Evolutionary conservation across 139 green algal species (phyloP), one percentile per base, ranked within the genome.

Genomic region (Limnomonas spitsbergensis): DNA sequence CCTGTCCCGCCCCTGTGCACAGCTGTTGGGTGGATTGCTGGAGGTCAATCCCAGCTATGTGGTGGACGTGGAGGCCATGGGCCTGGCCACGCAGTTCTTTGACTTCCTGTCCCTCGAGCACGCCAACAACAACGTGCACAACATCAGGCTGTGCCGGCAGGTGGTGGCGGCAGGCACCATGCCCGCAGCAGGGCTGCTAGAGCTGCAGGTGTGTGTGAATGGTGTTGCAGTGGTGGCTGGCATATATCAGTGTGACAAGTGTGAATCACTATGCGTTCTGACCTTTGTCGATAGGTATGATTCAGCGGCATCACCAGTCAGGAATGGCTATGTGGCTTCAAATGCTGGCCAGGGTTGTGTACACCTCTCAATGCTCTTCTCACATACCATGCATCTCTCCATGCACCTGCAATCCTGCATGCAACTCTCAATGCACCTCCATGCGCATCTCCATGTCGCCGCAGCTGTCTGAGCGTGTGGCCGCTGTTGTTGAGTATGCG

Each of bases 81-180:
- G 83, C 20, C 82, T 97, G 47, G 80, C 89, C 0, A 70, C 86
- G 26, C 81, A 83, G 35, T 93, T 98, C 77, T 96, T 98, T 76
- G 86, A 92, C 38, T 96, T 94, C 82, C 87, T 98, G 47, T 89
- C 85, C 3, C 85, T 96, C 39, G 88, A 95, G 40, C 90, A 96
- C 81, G 78, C 89, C 40, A 94, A 97, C 90, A 98, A 97, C 90
- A 98, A 97, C 84, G 92, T 96, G 82, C 93, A 97, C 88, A 96
- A 96, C 88, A 91, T 97, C 14, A 80, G 89, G 7, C 81, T 98
- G 29, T 97, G 93, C 84, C 86, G 88, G 38, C 80, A 91, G 66
- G 20, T 74, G 7, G 34, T 74, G 7, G 68, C 68, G 6, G 82
- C 80, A 0, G 82, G 87, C 39, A 72, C 56, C 2, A 34, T 88